Base-by-base conservation (phyloP, 208 protist genomes). In the Trypanosoma mega region DNA sequence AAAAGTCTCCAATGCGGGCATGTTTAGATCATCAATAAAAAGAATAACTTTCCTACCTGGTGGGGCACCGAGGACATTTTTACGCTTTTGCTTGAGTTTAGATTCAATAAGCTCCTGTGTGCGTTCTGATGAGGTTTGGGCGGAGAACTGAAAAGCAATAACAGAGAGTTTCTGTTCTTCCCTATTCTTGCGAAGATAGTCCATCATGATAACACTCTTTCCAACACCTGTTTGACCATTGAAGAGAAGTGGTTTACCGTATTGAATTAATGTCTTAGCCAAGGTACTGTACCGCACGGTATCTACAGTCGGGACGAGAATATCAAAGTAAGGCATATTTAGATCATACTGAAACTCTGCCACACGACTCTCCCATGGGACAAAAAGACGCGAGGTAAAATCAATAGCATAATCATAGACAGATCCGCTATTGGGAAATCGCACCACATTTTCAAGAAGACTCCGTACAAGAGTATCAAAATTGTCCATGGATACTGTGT, bases 11-110 rank as follows among this genome's bases (percentile, higher is more conserved):
- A 97, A 80, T 1, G 89, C 85, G 6, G 98, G 98, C 97, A 99
- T 98, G 80, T 99, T 99, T 26, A 99, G 71, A 74, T 99, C 98
- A 69, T 99, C 98, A 64, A 99, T 92, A 68, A 99, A 99, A 11
- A 98, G 78, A 20, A 98, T 90, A 14, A 98, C 87, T 14, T 80
- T 83, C 61, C 97, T 93, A 44, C 96, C 97, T 11, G 90, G 77
- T 8, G 96, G 85, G 9, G 96, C 94, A 20, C 97, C 96, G 21
- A 99, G 83, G 33, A 98, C 70, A 71, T 96, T 97, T 78, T 98
- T 98, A 46, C 96, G 82, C 71, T 97, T 96, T 48, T 96, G 91
- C 66, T 98, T 96, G 34, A 99, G 82, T 76, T 98, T 98, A 16
- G 87, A 89, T 78, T 99, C 97, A 52, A 99, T 97, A 43, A 98